These are phyloP conservation scores for Cucurbita moschata DNA, from an alignment of 306 rosid species.

Conservation along the genomic window DNA sequence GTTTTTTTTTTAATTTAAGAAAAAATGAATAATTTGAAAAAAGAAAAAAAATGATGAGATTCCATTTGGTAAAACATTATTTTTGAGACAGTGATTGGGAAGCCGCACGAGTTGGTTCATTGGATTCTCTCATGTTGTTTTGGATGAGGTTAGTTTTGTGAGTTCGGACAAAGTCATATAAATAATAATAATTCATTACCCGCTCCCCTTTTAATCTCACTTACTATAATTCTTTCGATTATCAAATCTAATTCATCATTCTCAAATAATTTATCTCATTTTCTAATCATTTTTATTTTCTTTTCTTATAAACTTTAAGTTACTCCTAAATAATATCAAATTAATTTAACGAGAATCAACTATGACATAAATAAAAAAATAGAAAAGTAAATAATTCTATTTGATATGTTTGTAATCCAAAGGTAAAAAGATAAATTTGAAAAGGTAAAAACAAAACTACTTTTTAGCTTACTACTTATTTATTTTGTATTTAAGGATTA, in stretches of 20 bases:
- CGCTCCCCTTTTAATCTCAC: neutral
- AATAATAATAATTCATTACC: neutral
- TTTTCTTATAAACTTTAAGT: no score
- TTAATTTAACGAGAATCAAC: no score
- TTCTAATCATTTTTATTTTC: neutral
- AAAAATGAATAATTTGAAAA: neutral
- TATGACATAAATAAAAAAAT: no score
- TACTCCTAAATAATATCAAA: no score
- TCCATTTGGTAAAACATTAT: neutral
- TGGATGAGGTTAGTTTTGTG: neutral
- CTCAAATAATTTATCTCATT: neutral
- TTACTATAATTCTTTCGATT: neutral
- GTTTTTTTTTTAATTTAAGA: neutral
- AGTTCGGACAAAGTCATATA: neutral
- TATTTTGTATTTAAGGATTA: no score
- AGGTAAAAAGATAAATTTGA: no score
- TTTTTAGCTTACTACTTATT: no score
- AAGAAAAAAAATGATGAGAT: neutral
- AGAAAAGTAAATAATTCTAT: no score
- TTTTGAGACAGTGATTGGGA: neutral
- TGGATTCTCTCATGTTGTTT: slow-evolving; percentile 4
- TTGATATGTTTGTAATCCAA: no score
- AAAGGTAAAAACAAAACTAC: no score
- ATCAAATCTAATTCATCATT: neutral
- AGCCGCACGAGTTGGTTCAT: slow-evolving; percentile 9